Evolutionary conservation across 2,329 filamentous ascomycete genomes (phyloP).

Genomic region (Colletotrichum tropicale): DNA sequence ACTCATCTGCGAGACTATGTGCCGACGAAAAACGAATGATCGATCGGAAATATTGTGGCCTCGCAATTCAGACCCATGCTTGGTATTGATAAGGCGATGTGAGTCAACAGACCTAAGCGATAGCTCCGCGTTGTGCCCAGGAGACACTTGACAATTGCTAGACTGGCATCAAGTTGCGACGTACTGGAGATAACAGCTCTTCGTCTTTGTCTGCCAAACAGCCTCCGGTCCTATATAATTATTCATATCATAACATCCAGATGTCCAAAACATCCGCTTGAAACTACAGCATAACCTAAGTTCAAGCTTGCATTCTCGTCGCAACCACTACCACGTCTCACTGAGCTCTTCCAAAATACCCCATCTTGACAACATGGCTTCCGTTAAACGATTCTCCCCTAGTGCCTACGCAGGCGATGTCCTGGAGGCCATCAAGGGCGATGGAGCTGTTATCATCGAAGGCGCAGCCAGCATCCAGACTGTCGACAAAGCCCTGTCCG

Average conservation of each 20-base stretch:
- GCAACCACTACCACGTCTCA: background rate
- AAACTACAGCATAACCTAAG: background rate
- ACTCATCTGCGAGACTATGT: background rate
- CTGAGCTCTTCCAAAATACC: accelerated
- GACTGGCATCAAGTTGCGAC: background rate
- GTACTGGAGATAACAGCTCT: background rate
- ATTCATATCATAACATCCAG: background rate
- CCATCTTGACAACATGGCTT: background rate
- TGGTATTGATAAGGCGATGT: background rate
- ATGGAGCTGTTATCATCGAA: background rate
- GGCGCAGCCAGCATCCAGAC: background rate
- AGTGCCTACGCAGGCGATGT: background rate
- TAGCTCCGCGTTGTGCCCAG: background rate
- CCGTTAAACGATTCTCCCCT: background rate
- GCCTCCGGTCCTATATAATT: background rate
- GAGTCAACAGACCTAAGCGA: background rate
- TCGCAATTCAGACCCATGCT: background rate
- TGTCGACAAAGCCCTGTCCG: background rate
- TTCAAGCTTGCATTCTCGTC: background rate
- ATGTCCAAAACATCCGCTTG: background rate
- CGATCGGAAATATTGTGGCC: background rate
- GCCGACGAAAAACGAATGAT: accelerated
- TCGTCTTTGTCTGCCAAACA: background rate
- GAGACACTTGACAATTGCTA: background rate
- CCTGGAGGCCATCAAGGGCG: background rate